Base-by-base conservation (phyloP, 345 rosid genomes). In the Camelina hispida region DNA sequence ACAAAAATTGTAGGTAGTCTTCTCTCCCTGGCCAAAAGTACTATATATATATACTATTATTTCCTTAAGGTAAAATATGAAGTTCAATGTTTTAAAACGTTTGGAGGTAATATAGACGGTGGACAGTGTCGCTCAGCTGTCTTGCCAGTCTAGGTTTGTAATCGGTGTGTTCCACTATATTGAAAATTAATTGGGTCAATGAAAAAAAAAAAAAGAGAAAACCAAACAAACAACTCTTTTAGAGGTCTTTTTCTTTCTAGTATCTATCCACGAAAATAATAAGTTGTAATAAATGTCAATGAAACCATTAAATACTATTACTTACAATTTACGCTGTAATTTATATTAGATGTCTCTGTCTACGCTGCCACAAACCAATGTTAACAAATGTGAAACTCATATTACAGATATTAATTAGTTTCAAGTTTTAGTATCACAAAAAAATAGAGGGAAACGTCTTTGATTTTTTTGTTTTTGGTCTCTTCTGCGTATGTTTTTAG, bases 321-420 rank as follows among this genome's bases (percentile, higher is more conserved):
- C 70, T 32, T 53, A 1, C 46, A 43, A 23, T 43, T 73, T 63
- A 63, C 70, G 63, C 64, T 23, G 77, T 44, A 73, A 63, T 63
- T 63, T 4, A 28, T 42, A 9, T 17, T 51, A 72, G 10, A 35
- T 71, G 43, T 62, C 15, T 23, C 22, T 28, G 46, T 66, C 40
- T 18, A 48, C 35, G 9, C 38, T 13, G 57, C 46, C 13, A 20
- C 32, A 43, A 42, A 28, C 47, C 47, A 30, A 73, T 43, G 23
- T 10, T 10, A 40, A 40, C 14, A 40, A 3, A 13, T 40, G 42
- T 25, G 28, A 25, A 25, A 25, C 28, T 25, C 28, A 25, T 25
- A 25, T 35, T 35, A 2, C 28, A 25, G 28, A 25, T 25, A 25
- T 9, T 7, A 9, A 37, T 37, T 38, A 38, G 42, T 38, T 38